Evolutionary conservation across 1,284 basidiomycete species (phyloP).

Genomic region (Trichosporon inkin): DNA sequence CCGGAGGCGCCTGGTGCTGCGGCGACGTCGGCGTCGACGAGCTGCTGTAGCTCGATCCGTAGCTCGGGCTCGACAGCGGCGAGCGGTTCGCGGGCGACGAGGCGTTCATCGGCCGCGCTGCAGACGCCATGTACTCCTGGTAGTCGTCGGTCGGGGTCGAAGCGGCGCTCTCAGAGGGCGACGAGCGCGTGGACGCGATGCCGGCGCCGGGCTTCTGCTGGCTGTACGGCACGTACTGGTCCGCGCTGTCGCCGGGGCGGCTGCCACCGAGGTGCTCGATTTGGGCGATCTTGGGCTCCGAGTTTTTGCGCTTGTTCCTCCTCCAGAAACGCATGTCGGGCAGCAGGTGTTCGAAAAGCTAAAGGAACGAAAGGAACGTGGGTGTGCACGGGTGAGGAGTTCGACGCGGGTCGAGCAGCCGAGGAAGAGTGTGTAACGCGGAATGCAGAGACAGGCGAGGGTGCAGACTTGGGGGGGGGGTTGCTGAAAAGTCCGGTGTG

Average conservation of each 20-base stretch:
- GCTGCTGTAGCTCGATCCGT: no score
- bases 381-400: not conserved
- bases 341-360: not conserved
- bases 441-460: no score
- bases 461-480: no score
- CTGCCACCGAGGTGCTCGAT: not conserved
- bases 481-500: no score
- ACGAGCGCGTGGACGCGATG: not conserved
- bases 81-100: not conserved
- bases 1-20: not conserved
- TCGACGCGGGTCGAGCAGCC: no score
- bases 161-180: not conserved
- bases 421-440: no score
- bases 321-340: not conserved
- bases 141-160: slow-evolving; percentile 1
- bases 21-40: no score
- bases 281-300: not conserved
- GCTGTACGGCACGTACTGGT: not conserved
- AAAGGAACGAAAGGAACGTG: not conserved
- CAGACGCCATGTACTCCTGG: not conserved
- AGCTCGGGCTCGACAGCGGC: not conserved
- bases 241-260: not conserved
- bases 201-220: not conserved
- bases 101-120: not conserved
- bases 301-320: not conserved